A percentile compares a stretch with the other conserved stretches of the same genome.
phyloP scores from a whole-genome alignment of 345 rosid species.

The Eutrema heterophyllum region DNA sequence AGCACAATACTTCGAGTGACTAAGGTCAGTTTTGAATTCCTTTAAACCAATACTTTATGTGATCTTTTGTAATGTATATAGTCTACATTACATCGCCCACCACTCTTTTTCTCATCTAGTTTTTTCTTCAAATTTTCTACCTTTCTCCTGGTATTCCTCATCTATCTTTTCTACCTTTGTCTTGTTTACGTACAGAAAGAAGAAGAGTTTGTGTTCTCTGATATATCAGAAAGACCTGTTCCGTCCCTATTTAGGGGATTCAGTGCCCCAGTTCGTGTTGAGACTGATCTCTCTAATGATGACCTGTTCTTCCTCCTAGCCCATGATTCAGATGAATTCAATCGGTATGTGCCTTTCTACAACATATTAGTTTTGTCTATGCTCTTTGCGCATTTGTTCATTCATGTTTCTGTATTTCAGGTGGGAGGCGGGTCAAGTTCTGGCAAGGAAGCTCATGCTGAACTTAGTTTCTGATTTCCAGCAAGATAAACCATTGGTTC shows the following conservation, averaged over 20 bases:
- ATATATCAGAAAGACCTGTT: conserved; percentile 68
- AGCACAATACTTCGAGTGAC: conserved; percentile 78
- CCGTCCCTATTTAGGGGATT: conserved; percentile 88
- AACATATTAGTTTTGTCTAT: conserved; percentile 5
- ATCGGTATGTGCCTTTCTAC: conserved; percentile 55
- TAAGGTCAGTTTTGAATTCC: conserved; percentile 46
- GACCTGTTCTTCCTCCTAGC: conserved; percentile 96
- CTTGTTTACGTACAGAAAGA: conserved; percentile 61
- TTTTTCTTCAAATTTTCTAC: not conserved
- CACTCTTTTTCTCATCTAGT: not conserved
- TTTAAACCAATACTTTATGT: not conserved
- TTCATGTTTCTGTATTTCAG: conserved; percentile 38
- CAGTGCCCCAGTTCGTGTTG: conserved; percentile 92
- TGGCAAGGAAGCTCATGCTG: conserved; percentile 91
- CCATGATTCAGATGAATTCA: conserved; percentile 89
- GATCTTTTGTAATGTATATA: conserved; percentile 4
- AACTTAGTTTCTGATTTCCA: conserved; percentile 80
- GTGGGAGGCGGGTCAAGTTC: conserved; percentile 97
- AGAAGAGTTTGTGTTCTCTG: conserved; percentile 85
- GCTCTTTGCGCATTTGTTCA: not conserved
- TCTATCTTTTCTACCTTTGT: conserved; percentile 2
- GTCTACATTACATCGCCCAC: not conserved
- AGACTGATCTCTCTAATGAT: conserved; percentile 68
- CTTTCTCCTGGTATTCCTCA: not conserved
- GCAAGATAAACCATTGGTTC: conserved; percentile 54